Base-by-base conservation (phyloP, 768 basidiomycete species). In the Macrolepiota albuminosa region DNA sequence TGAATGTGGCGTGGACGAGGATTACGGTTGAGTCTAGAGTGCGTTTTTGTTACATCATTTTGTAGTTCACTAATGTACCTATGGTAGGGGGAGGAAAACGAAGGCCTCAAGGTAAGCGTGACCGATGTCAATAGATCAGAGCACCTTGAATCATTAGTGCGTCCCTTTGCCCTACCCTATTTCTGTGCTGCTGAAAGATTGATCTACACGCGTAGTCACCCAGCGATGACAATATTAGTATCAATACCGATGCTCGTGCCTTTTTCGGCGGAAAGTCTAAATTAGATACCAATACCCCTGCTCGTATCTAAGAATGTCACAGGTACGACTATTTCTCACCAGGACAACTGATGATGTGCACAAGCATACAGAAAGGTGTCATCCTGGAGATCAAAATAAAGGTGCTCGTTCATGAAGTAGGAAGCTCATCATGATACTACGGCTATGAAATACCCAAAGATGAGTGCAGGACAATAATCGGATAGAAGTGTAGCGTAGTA, bases 1-100 rank as follows among this genome's bases (percentile, higher is more conserved):
- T 75, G 61, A 91, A 91, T 66, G 91, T 89, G 0, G 89, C 85
- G n/a, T 91, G 89, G 89, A 84, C 83, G 36, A 76, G 87, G 53
- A 76, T 81, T 11, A 75, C 75, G 53, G 81, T 70, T 50, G 75
- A 68, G 60, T 68, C 69, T 65, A 80, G 79, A 81, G 86, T 74
- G 60, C 54, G 69, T 54, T 3, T 21, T 34, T 43, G 21, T 26
- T 61, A 18, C 37, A 37, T 18, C 40, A 7, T 24, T 39, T 53
- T 36, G 8, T 16, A 6, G 4, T 54, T 24, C 14, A 14, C 18
- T 21, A 14, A 40, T 42, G 9, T 14, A 29, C 16, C 2, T 33
- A 21, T 7, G 51, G 39, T 43, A 75, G 24, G 11, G 13, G 72
- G 72, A 73, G 10, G 68, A 67, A 31, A 66, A 67, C 16, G 71